These are phyloP conservation scores for Bimuria novae-zelandiae DNA, from an alignment of 2,329 filamentous ascomycete genomes.

Conservation along the genomic window DNA sequence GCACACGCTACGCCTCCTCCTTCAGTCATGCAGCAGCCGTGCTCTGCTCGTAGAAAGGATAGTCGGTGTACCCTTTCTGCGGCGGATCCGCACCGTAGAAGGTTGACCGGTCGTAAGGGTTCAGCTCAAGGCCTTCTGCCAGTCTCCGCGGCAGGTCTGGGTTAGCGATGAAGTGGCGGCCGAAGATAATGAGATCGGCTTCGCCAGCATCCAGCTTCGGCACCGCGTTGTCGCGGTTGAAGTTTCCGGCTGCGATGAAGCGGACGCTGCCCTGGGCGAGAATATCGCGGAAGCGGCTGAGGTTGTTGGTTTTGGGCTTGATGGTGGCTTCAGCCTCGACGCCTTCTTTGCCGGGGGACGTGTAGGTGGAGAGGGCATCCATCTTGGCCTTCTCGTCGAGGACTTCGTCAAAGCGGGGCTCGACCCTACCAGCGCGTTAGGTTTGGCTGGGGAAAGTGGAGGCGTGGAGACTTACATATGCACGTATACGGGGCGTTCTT, in stretches of 20 bases:
- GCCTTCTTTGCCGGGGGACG: conserved; percentile 23
- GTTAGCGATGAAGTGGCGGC: conserved; percentile 55
- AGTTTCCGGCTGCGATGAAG: conserved; percentile 62
- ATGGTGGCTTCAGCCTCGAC: conserved; percentile 40
- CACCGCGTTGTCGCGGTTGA: conserved; percentile 56
- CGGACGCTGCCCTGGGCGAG: conserved; percentile 54
- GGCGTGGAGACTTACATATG: conserved; percentile 35
- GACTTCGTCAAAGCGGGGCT: conserved; percentile 45
- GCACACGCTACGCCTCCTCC: neutral
- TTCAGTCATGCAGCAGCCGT: conserved; percentile 21
- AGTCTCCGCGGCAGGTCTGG: conserved; percentile 56
- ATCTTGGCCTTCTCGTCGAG: conserved; percentile 45
- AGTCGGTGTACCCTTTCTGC: conserved; percentile 49
- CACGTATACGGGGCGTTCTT: conserved; percentile 37
- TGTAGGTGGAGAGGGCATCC: conserved; percentile 46
- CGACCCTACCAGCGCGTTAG: too few species aligned
- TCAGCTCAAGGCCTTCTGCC: conserved; percentile 49
- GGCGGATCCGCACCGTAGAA: conserved; percentile 49
- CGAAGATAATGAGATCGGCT: conserved; percentile 51
- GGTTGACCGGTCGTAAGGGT: conserved; percentile 50
- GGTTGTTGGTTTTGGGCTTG: conserved; percentile 30
- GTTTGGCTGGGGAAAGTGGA: conserved; percentile 7
- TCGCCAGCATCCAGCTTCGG: conserved; percentile 52
- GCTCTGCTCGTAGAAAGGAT: conserved; percentile 38
- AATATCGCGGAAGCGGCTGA: conserved; percentile 51